These are phyloP conservation scores for Solanum dulcamara DNA, from an alignment of 257 asterid genomes.

Conservation along the genomic window DNA sequence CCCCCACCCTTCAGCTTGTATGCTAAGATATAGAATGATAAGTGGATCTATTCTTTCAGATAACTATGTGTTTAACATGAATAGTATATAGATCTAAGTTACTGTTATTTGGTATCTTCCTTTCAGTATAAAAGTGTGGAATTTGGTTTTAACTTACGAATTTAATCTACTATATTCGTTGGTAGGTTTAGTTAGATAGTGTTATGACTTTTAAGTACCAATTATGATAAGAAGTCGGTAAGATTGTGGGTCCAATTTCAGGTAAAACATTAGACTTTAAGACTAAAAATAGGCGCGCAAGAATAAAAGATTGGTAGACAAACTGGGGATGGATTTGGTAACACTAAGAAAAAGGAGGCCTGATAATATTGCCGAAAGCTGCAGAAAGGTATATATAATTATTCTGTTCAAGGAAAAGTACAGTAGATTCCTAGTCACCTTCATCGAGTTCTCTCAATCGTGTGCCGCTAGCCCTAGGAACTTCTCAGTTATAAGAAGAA, in stretches of 20 bases:
- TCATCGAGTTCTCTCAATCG: no score
- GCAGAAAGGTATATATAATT: not conserved
- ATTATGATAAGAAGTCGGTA: constrained; percentile 13
- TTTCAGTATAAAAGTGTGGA: not conserved
- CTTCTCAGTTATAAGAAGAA: no score
- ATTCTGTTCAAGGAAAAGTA: not conserved
- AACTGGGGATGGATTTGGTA: constrained; percentile 2
- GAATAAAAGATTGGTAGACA: not conserved
- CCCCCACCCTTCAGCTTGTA: not conserved
- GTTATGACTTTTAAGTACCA: not conserved
- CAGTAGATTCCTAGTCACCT: not conserved
- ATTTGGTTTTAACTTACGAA: not conserved
- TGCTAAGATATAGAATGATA: not conserved
- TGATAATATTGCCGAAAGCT: constrained; percentile 2
- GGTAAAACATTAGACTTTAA: constrained; percentile 9
- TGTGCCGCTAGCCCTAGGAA: no score
- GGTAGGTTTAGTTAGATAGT: not conserved
- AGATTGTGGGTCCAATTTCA: constrained; percentile 21
- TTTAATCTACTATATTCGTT: not conserved
- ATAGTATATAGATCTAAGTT: not conserved
- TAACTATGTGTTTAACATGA: not conserved
- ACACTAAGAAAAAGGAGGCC: not conserved
- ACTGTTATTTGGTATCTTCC: not conserved
- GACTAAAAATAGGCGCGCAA: not conserved
- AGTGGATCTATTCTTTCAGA: not conserved